A percentile compares a stretch with the other conserved stretches of the same genome.
phyloP scores from a whole-genome alignment of 2,329 filamentous ascomycete species.

The Fusarium sp. region DNA sequence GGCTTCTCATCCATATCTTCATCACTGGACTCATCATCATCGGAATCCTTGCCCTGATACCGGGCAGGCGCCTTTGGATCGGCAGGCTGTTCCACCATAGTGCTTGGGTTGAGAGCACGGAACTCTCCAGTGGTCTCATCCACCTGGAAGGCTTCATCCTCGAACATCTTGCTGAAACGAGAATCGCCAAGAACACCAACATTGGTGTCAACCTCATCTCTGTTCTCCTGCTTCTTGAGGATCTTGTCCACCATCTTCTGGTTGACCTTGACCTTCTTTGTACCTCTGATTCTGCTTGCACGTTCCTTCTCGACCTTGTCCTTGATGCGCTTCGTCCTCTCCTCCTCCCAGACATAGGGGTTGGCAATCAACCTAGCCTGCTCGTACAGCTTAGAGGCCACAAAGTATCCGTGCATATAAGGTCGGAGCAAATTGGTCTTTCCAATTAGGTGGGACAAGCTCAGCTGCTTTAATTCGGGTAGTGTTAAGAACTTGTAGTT shows the following conservation, averaged over 20 bases:
- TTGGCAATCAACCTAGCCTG: slow-evolving; percentile 93
- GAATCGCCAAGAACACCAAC: slow-evolving; percentile 82
- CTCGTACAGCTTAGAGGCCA: slow-evolving; percentile 94
- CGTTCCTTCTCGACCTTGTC: slow-evolving; percentile 97
- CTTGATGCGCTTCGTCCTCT: slow-evolving; percentile 89
- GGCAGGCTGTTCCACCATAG: slow-evolving; percentile 58
- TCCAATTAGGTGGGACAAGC: slow-evolving; percentile 88
- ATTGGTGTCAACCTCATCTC: slow-evolving; percentile 67
- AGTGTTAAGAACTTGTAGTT: slow-evolving; percentile 98
- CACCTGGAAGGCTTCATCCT: slow-evolving; percentile 92
- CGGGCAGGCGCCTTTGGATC: slow-evolving; percentile 53
- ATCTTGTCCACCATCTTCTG: slow-evolving; percentile 81
- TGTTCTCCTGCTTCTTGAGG: slow-evolving; percentile 73
- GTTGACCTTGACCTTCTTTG: slow-evolving; percentile 98
- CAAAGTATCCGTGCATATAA: slow-evolving; percentile 99
- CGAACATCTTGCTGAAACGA: slow-evolving; percentile 89
- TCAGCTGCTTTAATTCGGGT: slow-evolving; percentile 86
- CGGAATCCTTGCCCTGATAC: slow-evolving; percentile 57
- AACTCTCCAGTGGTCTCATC: slow-evolving; percentile 93
- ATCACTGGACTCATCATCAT: slow-evolving; percentile 60
- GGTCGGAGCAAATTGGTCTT: slow-evolving; percentile 90
- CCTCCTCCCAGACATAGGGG: slow-evolving; percentile 93
- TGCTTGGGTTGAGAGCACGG: slow-evolving; percentile 89
- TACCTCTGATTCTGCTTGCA: slow-evolving; percentile 92
- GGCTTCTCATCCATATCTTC: slow-evolving; percentile 53